These are phyloP conservation scores for Rhipidocladum racemiflorum DNA, from an alignment of 176 grass and related monocot species.

Conservation along the genomic window DNA sequence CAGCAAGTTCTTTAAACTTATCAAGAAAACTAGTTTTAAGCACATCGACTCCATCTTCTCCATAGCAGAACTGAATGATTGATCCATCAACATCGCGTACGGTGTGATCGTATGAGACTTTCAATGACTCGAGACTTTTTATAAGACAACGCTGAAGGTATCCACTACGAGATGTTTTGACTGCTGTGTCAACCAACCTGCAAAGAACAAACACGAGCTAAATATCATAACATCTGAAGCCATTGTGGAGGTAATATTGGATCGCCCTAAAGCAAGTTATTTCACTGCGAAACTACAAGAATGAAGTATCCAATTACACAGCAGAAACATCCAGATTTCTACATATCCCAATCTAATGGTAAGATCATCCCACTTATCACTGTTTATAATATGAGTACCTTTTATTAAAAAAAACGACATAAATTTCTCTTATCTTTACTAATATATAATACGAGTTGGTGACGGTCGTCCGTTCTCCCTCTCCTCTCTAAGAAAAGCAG, in stretches of 20 bases:
- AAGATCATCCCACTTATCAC: neutral
- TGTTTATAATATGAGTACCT: neutral
- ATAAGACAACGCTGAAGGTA: constrained; percentile 96
- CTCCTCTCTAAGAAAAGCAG: too few species aligned
- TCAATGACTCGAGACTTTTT: constrained; percentile 82
- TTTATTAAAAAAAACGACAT: neutral
- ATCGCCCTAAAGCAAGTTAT: neutral
- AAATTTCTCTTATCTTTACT: neutral
- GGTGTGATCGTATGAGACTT: constrained; percentile 80
- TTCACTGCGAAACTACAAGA: neutral
- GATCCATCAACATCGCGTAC: constrained; percentile 96
- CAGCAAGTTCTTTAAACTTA: constrained; percentile 59
- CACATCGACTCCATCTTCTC: constrained; percentile 88
- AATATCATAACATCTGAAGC: constrained; percentile 4
- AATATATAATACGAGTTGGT: too few species aligned
- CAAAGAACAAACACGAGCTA: constrained; percentile 16
- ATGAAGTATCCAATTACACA: neutral
- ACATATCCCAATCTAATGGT: neutral
- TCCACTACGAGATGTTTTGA: constrained; percentile 95
- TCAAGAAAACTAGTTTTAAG: constrained; percentile 72
- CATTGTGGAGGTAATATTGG: neutral
- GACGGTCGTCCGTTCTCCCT: too few species aligned
- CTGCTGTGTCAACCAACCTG: constrained; percentile 88
- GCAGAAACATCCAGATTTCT: neutral
- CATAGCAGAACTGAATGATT: constrained; percentile 85